Percentiles rank a stretch among this genome's conserved stretches.
Evolutionary conservation across 176 grass and related monocot species (phyloP).

Genomic region (Lolium rigidum): DNA sequence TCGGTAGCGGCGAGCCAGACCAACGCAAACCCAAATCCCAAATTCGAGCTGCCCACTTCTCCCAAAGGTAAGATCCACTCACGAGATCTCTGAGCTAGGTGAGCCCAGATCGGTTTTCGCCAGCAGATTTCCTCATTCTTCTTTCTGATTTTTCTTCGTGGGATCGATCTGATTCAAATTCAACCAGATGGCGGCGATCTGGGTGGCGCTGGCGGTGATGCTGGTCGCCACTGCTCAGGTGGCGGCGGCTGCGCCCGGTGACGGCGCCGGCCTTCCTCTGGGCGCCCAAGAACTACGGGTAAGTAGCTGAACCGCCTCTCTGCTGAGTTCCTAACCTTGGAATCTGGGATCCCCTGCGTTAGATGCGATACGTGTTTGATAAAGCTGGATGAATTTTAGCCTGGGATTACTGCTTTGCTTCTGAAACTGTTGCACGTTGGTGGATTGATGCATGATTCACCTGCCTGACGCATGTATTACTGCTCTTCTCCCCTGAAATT

Average conservation of each 20-base stretch:
- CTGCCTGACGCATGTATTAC: constrained; percentile 2
- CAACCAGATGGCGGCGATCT: constrained; percentile 48
- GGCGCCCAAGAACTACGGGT: constrained; percentile 73
- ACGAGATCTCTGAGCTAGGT: too few relatives aligned
- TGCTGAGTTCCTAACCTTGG: constrained; percentile 3
- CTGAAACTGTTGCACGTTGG: not conserved
- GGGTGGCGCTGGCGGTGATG: constrained; percentile 42
- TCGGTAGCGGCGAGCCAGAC: too few relatives aligned
- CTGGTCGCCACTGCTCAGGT: constrained; percentile 17
- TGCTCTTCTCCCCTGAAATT: not conserved
- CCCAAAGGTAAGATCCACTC: too few relatives aligned
- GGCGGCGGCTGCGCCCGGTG: constrained; percentile 16
- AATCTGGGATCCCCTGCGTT: constrained; percentile 35
- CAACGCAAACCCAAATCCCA: too few relatives aligned
- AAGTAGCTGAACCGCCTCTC: constrained; percentile 17
- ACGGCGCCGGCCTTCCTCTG: constrained; percentile 79
- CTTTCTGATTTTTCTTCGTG: not conserved
- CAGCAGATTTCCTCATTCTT: not conserved
- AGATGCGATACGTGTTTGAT: constrained; percentile 8
- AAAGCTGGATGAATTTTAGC: not conserved
- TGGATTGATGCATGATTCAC: not conserved
- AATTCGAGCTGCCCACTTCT: too few relatives aligned
- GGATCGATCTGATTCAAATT: not conserved
- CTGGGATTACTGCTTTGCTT: not conserved
- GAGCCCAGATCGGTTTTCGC: too few relatives aligned